phyloP scores from a whole-genome alignment of 805 yeast species.

The Myxozyma lipomycoides region DNA sequence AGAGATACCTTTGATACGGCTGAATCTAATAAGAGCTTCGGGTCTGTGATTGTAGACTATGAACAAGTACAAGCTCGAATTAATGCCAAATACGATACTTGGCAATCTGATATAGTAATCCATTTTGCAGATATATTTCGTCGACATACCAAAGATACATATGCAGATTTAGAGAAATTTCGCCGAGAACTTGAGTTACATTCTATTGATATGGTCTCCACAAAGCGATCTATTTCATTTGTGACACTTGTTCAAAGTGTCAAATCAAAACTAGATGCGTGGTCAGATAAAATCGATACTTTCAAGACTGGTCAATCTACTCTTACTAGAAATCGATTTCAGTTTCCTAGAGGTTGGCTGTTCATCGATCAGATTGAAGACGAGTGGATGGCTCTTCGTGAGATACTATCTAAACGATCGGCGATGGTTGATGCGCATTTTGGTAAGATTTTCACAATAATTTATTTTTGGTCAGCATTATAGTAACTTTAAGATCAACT shows the following conservation, averaged over 20 bases:
- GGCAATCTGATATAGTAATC: slow-evolving; percentile 49
- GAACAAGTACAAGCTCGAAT: slow-evolving; percentile 53
- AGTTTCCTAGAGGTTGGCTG: slow-evolving; percentile 53
- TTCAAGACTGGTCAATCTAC: slow-evolving; percentile 42
- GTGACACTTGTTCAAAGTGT: slow-evolving; percentile 41
- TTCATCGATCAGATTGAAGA: slow-evolving; percentile 59
- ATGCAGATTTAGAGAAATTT: slow-evolving; percentile 36
- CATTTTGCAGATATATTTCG: slow-evolving; percentile 43
- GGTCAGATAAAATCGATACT: slow-evolving; percentile 30
- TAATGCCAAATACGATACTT: slow-evolving; percentile 52
- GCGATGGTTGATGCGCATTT: slow-evolving; percentile 42
- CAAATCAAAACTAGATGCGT: slow-evolving; percentile 28
- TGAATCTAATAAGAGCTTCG: slow-evolving; percentile 42
- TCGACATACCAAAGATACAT: slow-evolving; percentile 35
- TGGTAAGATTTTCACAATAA: slow-evolving; percentile 30
- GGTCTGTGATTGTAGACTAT: slow-evolving; percentile 45
- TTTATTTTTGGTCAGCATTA: slow-evolving; percentile 23
- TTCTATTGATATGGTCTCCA: slow-evolving; percentile 40
- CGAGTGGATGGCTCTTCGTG: slow-evolving; percentile 43
- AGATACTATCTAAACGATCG: slow-evolving; percentile 40
- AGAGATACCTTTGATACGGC: slow-evolving; percentile 51
- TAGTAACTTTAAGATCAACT: slow-evolving; percentile 8
- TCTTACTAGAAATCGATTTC: slow-evolving; percentile 45
- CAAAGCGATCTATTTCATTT: slow-evolving; percentile 40
- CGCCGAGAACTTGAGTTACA: slow-evolving; percentile 41